Evolutionary conservation across 331 rosid genomes (phyloP), one percentile per base, ranked within the genome.

Genomic region (Pyrus hybrid): DNA sequence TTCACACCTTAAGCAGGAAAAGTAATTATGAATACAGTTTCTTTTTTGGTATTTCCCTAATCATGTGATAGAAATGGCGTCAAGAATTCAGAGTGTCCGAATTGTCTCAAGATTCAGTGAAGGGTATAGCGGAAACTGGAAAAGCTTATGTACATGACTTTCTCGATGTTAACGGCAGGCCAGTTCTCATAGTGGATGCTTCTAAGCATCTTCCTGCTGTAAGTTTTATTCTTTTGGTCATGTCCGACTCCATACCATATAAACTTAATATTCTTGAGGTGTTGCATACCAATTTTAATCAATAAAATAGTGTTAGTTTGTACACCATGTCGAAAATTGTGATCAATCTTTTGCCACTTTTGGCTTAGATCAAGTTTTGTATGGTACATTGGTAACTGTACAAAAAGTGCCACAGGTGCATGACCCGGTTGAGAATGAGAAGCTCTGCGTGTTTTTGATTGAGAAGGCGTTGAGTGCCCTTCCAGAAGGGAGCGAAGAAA

Each of bases 381-480:
- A 67, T 58, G 22, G 23, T 72, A 22, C 33, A 65, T 60, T 65
- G 62, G 68, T 21, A 32, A 60, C 54, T 67, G 47, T 67, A 35
- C 17, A 75, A 74, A 28, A 70, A 69, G 37, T 70, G 67, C 66
- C 62, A 68, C 87, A 90, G 99, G 93, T 75, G 83, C 86, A 86
- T 49, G 93, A 87, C 47, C 87, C 76, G 16, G 81, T 62, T 28
- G 96, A 87, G 9, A 84, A 95, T 64, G 91, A 89, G 87, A 95
- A 77, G 88, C 84, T 95, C 37, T 90, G 99, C 72, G 93, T 85
- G 78, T 87, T 80, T 81, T 65, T 89, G 65, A 80, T 95, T 83
- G 99, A 95, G 85, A 85, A 90, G 88, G 97, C 97, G 70, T 77
- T 92, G 75, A 79, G 87, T 76, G 86, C 80, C 76, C 88, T 92